Conservation (phyloP, 2,329 filamentous ascomycete species). For the Ophiostoma triangulosporum region DNA sequence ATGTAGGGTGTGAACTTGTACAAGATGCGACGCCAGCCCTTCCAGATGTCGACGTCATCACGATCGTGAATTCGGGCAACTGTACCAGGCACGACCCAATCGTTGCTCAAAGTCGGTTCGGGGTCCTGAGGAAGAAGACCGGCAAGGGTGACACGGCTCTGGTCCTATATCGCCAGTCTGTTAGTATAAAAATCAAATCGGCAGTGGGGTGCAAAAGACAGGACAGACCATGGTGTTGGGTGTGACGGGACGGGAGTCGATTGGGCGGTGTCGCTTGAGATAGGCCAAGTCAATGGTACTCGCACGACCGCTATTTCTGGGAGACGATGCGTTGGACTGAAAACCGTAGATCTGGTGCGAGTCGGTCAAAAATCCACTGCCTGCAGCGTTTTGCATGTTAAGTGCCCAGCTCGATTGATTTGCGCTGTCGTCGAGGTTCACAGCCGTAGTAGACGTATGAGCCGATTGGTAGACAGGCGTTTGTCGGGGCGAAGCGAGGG, state of each 20-base stretch:
- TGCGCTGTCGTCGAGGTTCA: conserved; percentile 11
- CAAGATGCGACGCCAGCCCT: conserved; percentile 29
- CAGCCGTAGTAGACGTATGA: conserved; percentile 11
- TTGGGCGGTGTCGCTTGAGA: conserved; percentile 9
- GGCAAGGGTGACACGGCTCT: conserved; percentile 29
- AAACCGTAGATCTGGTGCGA: conserved; percentile 9
- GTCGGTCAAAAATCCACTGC: conserved; percentile 11
- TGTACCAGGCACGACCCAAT: conserved; percentile 21
- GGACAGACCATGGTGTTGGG: neutral
- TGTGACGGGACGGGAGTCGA: conserved; percentile 10
- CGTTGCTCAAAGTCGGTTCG: conserved; percentile 18
- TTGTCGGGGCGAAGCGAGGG: conserved; percentile 6
- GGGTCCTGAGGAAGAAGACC: conserved; percentile 24
- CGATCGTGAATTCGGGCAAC: conserved; percentile 30
- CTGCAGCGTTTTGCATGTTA: conserved; percentile 3
- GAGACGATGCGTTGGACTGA: conserved; percentile 11
- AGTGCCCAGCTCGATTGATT: conserved; percentile 6
- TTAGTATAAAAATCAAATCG: neutral
- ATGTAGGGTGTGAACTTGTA: conserved; percentile 26
- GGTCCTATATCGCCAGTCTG: conserved; percentile 19
- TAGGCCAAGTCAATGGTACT: conserved; percentile 12
- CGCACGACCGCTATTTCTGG: conserved; percentile 12
- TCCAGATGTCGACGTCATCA: conserved; percentile 32
- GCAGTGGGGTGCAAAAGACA: neutral
- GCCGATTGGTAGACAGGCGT: conserved; percentile 12